A percentile compares a stretch with the other conserved stretches of the same genome.
phyloP scores from a whole-genome alignment of 805 yeast genomes.

The Kuraishia borneana region DNA sequence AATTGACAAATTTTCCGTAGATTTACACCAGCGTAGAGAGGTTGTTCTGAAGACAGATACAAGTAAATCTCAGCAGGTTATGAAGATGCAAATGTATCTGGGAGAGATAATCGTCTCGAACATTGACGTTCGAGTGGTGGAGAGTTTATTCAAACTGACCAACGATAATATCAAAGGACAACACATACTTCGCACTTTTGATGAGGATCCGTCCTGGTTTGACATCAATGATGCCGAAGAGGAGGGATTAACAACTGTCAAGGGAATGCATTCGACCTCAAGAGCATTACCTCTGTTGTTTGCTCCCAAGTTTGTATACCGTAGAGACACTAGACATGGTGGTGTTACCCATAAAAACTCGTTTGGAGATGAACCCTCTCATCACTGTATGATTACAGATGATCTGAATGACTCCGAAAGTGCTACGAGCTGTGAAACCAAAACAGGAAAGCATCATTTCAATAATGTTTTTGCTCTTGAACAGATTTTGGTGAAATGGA shows the following conservation, averaged over 20 bases:
- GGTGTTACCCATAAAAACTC: conserved; percentile 29
- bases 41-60: conserved; percentile 28
- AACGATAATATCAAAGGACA: background rate
- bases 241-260: conserved; percentile 30
- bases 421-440: background rate
- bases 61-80: conserved; percentile 27
- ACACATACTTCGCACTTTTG: conserved; percentile 23
- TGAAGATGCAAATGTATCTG: conserved; percentile 49
- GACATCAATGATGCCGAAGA: conserved; percentile 55
- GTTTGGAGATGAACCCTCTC: conserved; percentile 46
- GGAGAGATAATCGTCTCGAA: conserved; percentile 50
- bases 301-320: conserved; percentile 61
- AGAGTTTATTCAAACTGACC: conserved; percentile 29
- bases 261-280: conserved; percentile 25
- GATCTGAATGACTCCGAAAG: conserved; percentile 9
- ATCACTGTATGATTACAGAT: conserved; percentile 47
- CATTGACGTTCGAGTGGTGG: conserved; percentile 51
- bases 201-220: conserved; percentile 48
- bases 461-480: conserved; percentile 66
- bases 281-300: conserved; percentile 50
- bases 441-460: conserved; percentile 16
- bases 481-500: conserved; percentile 71
- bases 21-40: conserved; percentile 55
- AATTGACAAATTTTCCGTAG: conserved; percentile 44
- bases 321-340: conserved; percentile 39